A percentile compares a stretch with the other conserved stretches of the same genome.
These are phyloP conservation scores for Buxus sempervirens DNA, from an alignment of 164 flowering plant species.

Conservation along the genomic window DNA sequence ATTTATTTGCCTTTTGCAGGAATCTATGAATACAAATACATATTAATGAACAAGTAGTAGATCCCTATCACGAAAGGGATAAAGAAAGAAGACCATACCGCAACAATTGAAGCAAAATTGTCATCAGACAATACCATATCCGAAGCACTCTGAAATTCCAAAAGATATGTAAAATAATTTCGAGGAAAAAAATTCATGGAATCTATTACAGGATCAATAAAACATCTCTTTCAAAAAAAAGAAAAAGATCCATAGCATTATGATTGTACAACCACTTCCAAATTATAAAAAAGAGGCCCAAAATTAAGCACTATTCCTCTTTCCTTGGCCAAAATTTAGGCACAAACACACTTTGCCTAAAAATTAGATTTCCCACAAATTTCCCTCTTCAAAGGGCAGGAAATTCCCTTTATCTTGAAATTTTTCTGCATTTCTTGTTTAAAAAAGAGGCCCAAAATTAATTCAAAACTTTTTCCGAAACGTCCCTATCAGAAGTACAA, in stretches of 20 bases:
- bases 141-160: conserved; percentile 83
- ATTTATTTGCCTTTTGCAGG: not conserved
- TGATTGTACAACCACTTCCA: not conserved
- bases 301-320: no score
- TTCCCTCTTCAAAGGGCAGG: no score
- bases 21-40: not conserved
- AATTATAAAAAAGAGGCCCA: conserved; percentile 1
- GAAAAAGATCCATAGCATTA: not conserved
- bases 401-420: no score
- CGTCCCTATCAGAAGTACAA: no score
- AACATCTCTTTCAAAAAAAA: no score
- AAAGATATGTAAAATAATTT: conserved; percentile 2
- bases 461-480: no score
- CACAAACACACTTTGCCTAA: no score
- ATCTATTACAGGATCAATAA: not conserved
- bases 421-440: no score
- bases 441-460: no score
- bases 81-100: conserved; percentile 45
- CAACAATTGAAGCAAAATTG: conserved; percentile 96
- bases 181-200: not conserved
- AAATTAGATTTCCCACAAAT: no score
- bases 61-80: not conserved
- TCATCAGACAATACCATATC: conserved; percentile 99
- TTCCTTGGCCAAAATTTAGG: no score
- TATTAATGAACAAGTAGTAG: not conserved